Base-by-base conservation (phyloP, 495 filamentous ascomycete genomes). In the Hypoxylon fragiforme region DNA sequence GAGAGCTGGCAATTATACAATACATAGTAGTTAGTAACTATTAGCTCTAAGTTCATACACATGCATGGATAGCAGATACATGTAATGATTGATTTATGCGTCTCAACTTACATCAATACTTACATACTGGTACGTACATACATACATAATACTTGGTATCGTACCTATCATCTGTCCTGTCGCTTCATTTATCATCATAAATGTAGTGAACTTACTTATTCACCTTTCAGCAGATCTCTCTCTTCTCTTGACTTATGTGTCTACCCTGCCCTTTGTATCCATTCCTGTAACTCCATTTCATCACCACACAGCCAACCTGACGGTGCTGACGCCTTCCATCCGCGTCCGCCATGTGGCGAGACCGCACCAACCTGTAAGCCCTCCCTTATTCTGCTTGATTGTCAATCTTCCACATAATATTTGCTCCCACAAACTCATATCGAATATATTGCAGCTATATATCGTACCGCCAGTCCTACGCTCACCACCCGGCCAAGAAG, bases 401-500 rank as follows among this genome's bases (percentile, higher is more conserved):
- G 5, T 34, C 12, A 34, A 7, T 7, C 12, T 7, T n/a, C 4
- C 13, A 34, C 13, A 7, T 34, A 5, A 30, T 49, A 35, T 20
- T 20, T 1, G 16, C 21, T 40, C 20, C n/a, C 12, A 4, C 1
- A 41, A 12, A 45, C 50, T 60, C 16, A 46, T 20, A 40, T 9
- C 12, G 13, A 28, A 24, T 2, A 1, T 12, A 3, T 20, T 49
- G 16, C 64, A 97, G 94, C 67, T 98, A 92, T 72, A 95, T 98
- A 68, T 97, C 94, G 66, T 98, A 97, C 77, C 91, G 94, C 50
- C 94, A 97, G 74, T 97, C 92, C 53, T 97, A 97, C 71, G 83
- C 91, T 58, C 94, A 97, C 73, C 91, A 96, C 67, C 94, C 92
- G 39, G 79, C 88, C 41, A 91, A 95, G 74, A 90, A 89, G 71